phyloP scores from a whole-genome alignment of 371 early-diverging fungal species.

The Conidiobolus incongruus region DNA sequence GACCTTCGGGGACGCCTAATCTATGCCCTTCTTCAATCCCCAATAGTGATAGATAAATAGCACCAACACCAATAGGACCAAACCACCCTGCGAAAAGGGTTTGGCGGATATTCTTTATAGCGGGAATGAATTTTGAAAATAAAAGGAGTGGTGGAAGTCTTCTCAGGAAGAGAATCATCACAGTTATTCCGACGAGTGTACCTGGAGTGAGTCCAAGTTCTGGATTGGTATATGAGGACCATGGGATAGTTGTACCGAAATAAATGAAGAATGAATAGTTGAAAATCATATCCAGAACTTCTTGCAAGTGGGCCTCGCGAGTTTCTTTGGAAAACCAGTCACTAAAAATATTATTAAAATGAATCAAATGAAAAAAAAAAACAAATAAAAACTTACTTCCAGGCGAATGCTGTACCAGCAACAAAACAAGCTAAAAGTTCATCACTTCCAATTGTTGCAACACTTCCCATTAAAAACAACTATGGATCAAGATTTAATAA shows the following conservation, averaged over 20 bases:
- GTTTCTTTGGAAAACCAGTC: slow-evolving; percentile 76
- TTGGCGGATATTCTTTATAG: slow-evolving; percentile 48
- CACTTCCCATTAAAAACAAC: slow-evolving; percentile 51
- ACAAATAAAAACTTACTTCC: slow-evolving; percentile 27
- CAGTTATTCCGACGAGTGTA: slow-evolving; percentile 36
- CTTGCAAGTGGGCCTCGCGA: slow-evolving; percentile 68
- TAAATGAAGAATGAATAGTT: slow-evolving; percentile 80
- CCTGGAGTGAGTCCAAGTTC: slow-evolving; percentile 28
- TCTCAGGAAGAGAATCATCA: slow-evolving; percentile 56
- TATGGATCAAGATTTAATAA: slow-evolving; percentile 6
- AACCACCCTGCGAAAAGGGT: slow-evolving; percentile 91
- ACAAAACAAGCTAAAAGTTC: slow-evolving; percentile 82
- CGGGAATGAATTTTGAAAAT: slow-evolving; percentile 40
- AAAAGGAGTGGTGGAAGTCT: slow-evolving; percentile 55
- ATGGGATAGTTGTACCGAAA: slow-evolving; percentile 76
- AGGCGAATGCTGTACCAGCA: slow-evolving; percentile 71
- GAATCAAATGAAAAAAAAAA: background rate
- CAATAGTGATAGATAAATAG: slow-evolving; percentile 49
- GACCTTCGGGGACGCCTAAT: too few species aligned
- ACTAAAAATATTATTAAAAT: slow-evolving; percentile 7
- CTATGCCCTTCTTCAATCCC: too few species aligned
- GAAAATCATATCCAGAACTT: slow-evolving; percentile 74
- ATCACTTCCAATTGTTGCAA: slow-evolving; percentile 55
- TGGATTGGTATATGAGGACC: slow-evolving; percentile 32
- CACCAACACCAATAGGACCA: slow-evolving; percentile 87